phyloP scores from a whole-genome alignment of 1,284 basidiomycete genomes.

The Ustilago esculenta region DNA sequence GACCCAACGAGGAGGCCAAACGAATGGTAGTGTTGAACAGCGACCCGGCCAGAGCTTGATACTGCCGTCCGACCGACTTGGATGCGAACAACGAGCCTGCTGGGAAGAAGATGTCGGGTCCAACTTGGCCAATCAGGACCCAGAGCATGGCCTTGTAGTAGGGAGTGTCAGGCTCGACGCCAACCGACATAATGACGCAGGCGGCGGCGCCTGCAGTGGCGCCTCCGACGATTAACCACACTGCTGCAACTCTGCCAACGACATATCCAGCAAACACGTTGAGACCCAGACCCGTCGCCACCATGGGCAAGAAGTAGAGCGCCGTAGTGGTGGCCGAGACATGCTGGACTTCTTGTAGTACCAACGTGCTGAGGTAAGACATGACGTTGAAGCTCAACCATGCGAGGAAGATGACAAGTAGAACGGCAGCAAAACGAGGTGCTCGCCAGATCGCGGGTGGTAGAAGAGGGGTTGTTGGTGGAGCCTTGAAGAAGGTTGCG shows the following conservation, averaged over 20 bases:
- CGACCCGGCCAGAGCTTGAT: slow-evolving; percentile 57
- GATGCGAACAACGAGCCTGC: slow-evolving; percentile 49
- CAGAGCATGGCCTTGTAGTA: slow-evolving; percentile 87
- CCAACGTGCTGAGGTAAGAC: slow-evolving; percentile 48
- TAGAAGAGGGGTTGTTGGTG: slow-evolving; percentile 46
- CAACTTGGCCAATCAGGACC: slow-evolving; percentile 72
- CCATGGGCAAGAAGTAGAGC: slow-evolving; percentile 80
- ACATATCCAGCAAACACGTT: slow-evolving; percentile 59
- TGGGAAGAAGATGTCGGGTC: slow-evolving; percentile 55
- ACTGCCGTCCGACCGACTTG: slow-evolving; percentile 42
- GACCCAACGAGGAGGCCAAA: slow-evolving; percentile 57
- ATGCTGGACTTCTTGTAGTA: slow-evolving; percentile 61
- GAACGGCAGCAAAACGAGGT: slow-evolving; percentile 68
- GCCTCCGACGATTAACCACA: slow-evolving; percentile 59
- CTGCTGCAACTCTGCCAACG: slow-evolving; percentile 53
- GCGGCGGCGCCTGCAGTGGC: slow-evolving; percentile 73
- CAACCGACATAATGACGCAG: slow-evolving; percentile 74
- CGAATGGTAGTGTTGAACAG: slow-evolving; percentile 60
- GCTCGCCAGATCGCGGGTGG: slow-evolving; percentile 58
- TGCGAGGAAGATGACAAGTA: slow-evolving; percentile 79
- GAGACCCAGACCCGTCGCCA: slow-evolving; percentile 60
- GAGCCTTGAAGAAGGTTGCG: slow-evolving; percentile 69
- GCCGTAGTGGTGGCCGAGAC: slow-evolving; percentile 76
- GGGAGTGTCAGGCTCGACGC: slow-evolving; percentile 73
- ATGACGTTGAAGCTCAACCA: slow-evolving; percentile 74